Conservation (phyloP, 495 filamentous ascomycete genomes). For the Xylaria venustula region DNA sequence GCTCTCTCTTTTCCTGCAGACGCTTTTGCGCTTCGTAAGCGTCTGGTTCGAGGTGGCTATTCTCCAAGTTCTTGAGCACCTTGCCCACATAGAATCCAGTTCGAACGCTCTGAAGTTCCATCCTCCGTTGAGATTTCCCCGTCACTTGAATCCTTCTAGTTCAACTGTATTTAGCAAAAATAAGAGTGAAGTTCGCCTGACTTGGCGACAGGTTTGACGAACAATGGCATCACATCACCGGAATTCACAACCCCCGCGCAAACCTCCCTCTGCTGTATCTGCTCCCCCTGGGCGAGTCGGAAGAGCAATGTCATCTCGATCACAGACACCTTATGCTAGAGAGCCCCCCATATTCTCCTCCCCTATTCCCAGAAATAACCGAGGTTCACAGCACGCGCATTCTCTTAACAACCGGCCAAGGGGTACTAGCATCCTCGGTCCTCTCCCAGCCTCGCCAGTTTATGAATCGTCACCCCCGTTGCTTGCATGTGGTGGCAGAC, state of each 20-base stretch:
- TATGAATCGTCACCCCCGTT: slow-evolving; percentile 27
- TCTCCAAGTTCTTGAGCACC: not conserved
- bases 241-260: not conserved
- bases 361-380: slow-evolving; percentile 2
- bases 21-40: not conserved
- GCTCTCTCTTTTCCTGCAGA: not conserved
- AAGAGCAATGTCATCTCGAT: not conserved
- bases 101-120: not conserved
- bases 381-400: slow-evolving; percentile 8
- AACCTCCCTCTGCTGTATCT: not conserved
- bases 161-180: not conserved
- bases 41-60: not conserved
- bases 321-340: slow-evolving; percentile 3
- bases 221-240: slow-evolving; percentile 1
- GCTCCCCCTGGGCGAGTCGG: not conserved
- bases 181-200: not conserved
- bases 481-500: slow-evolving; percentile 22
- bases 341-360: slow-evolving; percentile 19
- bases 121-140: not conserved
- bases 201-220: not conserved
- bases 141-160: too few relatives aligned
- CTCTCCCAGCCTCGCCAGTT: not conserved
- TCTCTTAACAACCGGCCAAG: slow-evolving; percentile 12
- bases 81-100: not conserved
- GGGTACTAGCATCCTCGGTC: slow-evolving; percentile 8